phyloP scores from a whole-genome alignment of 768 basidiomycete species.

The Botryobasidium botryosum region DNA sequence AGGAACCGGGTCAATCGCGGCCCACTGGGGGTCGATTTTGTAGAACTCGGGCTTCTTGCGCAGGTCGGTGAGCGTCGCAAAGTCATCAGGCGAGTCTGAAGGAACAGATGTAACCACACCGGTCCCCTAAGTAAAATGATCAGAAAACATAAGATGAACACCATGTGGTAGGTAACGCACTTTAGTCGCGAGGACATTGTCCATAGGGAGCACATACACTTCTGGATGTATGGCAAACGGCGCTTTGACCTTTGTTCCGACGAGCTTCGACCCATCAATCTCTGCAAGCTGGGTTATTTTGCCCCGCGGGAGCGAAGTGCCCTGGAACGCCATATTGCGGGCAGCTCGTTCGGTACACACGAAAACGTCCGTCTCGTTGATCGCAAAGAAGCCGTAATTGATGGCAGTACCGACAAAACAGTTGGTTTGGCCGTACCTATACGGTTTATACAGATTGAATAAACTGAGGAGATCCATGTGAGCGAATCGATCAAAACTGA shows the following conservation, averaged over 20 bases:
- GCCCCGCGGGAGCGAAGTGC: conserved; percentile 54
- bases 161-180: conserved; percentile 19
- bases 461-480: background rate
- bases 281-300: conserved; percentile 56
- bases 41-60: conserved; percentile 95
- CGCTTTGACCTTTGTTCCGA: conserved; percentile 83
- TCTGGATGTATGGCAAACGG: conserved; percentile 68
- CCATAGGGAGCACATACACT: conserved; percentile 98
- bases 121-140: conserved; percentile 43
- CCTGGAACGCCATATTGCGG: conserved; percentile 94
- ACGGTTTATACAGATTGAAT: background rate
- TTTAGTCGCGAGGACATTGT: conserved; percentile 90
- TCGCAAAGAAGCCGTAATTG: conserved; percentile 86
- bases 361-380: conserved; percentile 70
- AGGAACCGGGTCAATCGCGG: conserved; percentile 65
- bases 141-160: background rate
- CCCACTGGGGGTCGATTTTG: conserved; percentile 85
- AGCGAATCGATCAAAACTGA: conserved; percentile 22
- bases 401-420: conserved; percentile 84
- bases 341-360: conserved; percentile 78
- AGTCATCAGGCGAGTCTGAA: conserved; percentile 97
- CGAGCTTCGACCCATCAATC: conserved; percentile 57
- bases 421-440: conserved; percentile 94
- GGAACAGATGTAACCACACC: conserved; percentile 97
- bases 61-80: conserved; percentile 71